Conservation (phyloP, 2,329 filamentous ascomycete species). For the Penicillium sp. region DNA sequence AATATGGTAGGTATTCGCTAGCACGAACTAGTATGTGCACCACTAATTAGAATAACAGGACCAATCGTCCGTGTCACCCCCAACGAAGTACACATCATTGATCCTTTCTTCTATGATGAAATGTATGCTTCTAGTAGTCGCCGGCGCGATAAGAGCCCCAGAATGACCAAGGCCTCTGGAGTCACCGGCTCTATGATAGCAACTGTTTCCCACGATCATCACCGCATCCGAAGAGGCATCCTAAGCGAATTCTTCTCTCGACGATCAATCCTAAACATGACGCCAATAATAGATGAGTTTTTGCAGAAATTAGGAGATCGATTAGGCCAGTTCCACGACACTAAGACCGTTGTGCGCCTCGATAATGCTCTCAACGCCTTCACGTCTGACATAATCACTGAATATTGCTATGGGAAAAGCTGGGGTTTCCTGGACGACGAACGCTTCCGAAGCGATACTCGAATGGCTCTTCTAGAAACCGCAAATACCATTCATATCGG, state of each 20-base stretch:
- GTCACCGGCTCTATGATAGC: constrained; percentile 25
- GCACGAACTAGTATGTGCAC: too few species aligned
- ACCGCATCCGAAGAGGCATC: constrained; percentile 46
- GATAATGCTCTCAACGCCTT: constrained; percentile 13
- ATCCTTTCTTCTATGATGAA: constrained; percentile 38
- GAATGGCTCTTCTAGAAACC: neutral
- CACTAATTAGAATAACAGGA: constrained; percentile 21
- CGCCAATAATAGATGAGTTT: constrained; percentile 39
- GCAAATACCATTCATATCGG: neutral
- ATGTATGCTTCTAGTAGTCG: constrained; percentile 31
- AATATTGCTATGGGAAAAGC: constrained; percentile 10
- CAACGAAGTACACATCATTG: constrained; percentile 42
- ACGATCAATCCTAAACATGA: constrained; percentile 39
- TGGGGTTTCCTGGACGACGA: constrained; percentile 3
- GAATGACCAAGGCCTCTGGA: constrained; percentile 15
- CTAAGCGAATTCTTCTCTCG: constrained; percentile 52
- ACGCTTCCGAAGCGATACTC: constrained; percentile 1
- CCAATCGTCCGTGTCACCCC: constrained; percentile 44
- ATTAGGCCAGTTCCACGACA: constrained; percentile 16
- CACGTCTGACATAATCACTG: constrained; percentile 7
- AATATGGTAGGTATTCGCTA: too few species aligned
- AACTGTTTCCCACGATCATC: constrained; percentile 46
- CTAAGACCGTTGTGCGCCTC: constrained; percentile 14
- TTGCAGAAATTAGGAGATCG: constrained; percentile 21
- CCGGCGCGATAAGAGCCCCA: constrained; percentile 29